Conservation (phyloP, 2,329 filamentous ascomycete genomes). For the Botrytis byssoidea region DNA sequence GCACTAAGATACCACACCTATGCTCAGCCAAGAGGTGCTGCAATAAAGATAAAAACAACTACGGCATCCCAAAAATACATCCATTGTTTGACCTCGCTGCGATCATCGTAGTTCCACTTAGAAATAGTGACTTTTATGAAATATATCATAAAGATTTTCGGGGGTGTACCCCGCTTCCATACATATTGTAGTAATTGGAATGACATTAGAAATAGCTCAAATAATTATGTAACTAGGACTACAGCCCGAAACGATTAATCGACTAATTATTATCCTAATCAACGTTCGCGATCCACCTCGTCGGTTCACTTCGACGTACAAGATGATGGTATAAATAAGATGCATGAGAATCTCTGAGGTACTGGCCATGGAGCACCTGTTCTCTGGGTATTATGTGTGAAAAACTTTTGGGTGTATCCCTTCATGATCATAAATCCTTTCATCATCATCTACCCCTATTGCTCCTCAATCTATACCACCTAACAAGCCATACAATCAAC, state of each 20-base stretch:
- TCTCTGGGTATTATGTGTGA: not conserved
- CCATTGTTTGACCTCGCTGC: too few relatives aligned
- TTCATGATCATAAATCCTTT: not conserved
- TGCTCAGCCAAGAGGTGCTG: not conserved
- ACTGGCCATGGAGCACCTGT: not conserved
- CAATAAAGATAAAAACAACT: not conserved
- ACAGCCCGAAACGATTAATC: not conserved
- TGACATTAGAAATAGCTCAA: not conserved
- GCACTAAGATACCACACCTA: not conserved
- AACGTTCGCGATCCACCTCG: not conserved
- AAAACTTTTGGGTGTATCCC: slow-evolving; percentile 6
- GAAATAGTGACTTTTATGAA: not conserved
- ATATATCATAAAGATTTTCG: not conserved
- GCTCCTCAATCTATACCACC: slow-evolving; percentile 9
- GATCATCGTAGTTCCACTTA: not conserved
- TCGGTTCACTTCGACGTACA: not conserved
- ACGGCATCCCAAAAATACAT: not conserved
- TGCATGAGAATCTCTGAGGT: not conserved
- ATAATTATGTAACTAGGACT: not conserved
- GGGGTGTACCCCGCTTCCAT: not conserved
- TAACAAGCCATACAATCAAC: slow-evolving; percentile 19
- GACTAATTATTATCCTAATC: not conserved
- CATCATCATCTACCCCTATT: slow-evolving; percentile 8
- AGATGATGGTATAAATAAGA: not conserved
- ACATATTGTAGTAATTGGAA: not conserved